Conservation (phyloP, 2,329 filamentous ascomycete genomes). For the Trichoderma endophyticum region DNA sequence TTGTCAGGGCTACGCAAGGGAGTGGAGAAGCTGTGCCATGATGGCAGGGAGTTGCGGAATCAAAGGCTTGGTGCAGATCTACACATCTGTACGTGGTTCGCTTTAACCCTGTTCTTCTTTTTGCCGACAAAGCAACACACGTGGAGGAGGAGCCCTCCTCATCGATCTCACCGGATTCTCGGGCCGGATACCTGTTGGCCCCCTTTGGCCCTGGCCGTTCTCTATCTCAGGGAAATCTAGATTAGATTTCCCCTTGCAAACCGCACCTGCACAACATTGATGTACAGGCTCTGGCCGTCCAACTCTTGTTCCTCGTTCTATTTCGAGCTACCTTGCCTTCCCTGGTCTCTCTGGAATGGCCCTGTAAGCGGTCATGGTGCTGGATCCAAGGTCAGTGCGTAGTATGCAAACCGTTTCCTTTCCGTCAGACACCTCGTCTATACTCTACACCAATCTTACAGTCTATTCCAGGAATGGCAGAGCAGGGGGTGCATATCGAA, state of each 20-base stretch:
- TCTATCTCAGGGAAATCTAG: not conserved
- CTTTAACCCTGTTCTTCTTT: not conserved
- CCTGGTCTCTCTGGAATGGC: not conserved
- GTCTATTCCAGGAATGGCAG: not conserved
- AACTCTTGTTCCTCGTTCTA: not conserved
- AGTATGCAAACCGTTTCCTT: not conserved
- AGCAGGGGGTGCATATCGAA: not conserved
- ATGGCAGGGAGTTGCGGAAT: slow-evolving; percentile 4
- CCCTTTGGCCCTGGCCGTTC: not conserved
- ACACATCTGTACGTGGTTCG: slow-evolving; percentile 15
- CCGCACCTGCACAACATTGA: not conserved
- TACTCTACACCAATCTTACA: not conserved
- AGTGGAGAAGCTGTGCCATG: not conserved
- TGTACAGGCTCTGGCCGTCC: not conserved
- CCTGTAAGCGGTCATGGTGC: not conserved
- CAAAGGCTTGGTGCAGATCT: slow-evolving; percentile 16
- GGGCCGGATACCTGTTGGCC: not conserved
- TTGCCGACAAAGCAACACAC: slow-evolving; percentile 1
- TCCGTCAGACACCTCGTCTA: not conserved
- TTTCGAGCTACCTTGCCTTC: not conserved
- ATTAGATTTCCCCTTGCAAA: not conserved
- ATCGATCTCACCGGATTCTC: slow-evolving; percentile 12
- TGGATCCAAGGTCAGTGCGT: not conserved
- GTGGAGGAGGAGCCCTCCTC: not conserved
- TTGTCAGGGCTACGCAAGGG: slow-evolving; percentile 1